These are phyloP conservation scores for Fonsecaea pugnacius DNA, from an alignment of 2,329 filamentous ascomycete species.

Conservation along the genomic window DNA sequence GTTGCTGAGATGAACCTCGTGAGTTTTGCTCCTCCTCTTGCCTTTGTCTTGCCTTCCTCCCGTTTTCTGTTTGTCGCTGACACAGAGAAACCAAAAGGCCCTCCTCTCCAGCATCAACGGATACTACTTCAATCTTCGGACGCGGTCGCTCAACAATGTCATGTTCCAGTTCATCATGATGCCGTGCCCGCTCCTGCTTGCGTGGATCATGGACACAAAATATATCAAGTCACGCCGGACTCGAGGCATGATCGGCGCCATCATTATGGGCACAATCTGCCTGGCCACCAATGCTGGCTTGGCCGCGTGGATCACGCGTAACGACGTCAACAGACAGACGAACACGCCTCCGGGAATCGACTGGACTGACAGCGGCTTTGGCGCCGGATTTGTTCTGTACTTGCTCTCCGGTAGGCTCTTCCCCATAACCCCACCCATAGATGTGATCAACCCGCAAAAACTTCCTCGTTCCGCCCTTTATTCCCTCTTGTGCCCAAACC, in stretches of 20 bases:
- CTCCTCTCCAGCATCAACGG: slow-evolving; percentile 25
- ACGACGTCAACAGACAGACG: slow-evolving; percentile 26
- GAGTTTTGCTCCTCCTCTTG: background rate
- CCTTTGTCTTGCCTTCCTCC: background rate
- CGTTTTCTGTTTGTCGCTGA: background rate
- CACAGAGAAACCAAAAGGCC: background rate
- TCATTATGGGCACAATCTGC: slow-evolving; percentile 26
- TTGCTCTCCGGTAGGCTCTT: slow-evolving; percentile 24
- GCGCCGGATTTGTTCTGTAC: slow-evolving; percentile 30
- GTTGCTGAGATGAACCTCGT: slow-evolving; percentile 33
- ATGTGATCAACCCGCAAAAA: background rate
- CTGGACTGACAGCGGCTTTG: slow-evolving; percentile 30
- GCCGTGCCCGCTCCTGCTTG: slow-evolving; percentile 26
- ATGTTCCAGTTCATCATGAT: slow-evolving; percentile 35
- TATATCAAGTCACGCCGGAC: slow-evolving; percentile 32
- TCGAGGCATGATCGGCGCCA: slow-evolving; percentile 28
- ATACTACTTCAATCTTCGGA: slow-evolving; percentile 36
- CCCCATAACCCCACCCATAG: background rate
- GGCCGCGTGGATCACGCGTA: slow-evolving; percentile 26
- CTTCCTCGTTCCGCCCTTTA: background rate
- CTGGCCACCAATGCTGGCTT: slow-evolving; percentile 28
- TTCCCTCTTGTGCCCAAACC: background rate
- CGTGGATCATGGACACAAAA: slow-evolving; percentile 41
- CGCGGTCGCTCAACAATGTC: slow-evolving; percentile 34
- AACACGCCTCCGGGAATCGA: slow-evolving; percentile 21